Conservation (phyloP, 495 filamentous ascomycete genomes). For the Xylaria castorea region DNA sequence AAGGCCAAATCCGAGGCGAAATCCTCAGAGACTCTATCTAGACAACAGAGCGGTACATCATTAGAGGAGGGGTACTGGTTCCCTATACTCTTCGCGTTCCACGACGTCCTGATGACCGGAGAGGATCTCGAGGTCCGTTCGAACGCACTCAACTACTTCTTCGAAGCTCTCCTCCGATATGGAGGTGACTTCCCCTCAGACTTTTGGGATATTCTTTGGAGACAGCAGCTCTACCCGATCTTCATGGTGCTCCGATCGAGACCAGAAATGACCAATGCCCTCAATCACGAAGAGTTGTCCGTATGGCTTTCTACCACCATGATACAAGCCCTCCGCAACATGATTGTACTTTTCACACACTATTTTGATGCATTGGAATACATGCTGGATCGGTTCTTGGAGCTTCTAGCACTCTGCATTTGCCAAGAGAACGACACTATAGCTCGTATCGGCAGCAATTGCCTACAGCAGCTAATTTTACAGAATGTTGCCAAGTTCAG, state of each 20-base stretch:
- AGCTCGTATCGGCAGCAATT: slow-evolving; percentile 96
- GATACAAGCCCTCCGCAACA: slow-evolving; percentile 97
- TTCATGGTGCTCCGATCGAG: slow-evolving; percentile 97
- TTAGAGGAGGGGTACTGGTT: slow-evolving; percentile 99
- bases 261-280: slow-evolving; percentile 91
- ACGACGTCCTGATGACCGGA: slow-evolving; percentile 98
- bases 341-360: slow-evolving; percentile 98
- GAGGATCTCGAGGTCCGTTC: slow-evolving; percentile 98
- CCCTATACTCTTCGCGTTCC: slow-evolving; percentile 95
- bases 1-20: slow-evolving; percentile 34
- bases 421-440: slow-evolving; percentile 99
- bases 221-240: slow-evolving; percentile 94
- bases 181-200: slow-evolving; percentile 90
- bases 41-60: slow-evolving; percentile 64
- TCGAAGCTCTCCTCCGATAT: slow-evolving; percentile 87
- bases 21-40: slow-evolving; percentile 40
- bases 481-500: slow-evolving; percentile 94
- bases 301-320: slow-evolving; percentile 99
- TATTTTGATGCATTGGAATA: slow-evolving; percentile 95
- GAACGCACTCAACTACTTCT: slow-evolving; percentile 93
- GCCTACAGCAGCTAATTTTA: slow-evolving; percentile 91
- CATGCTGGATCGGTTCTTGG: slow-evolving; percentile 94
- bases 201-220: slow-evolving; percentile 99
- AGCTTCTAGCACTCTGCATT: slow-evolving; percentile 92
- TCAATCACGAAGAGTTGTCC: slow-evolving; percentile 92